Conservation (phyloP, 2,329 filamentous ascomycete species). For the Diaporthe sp. region DNA sequence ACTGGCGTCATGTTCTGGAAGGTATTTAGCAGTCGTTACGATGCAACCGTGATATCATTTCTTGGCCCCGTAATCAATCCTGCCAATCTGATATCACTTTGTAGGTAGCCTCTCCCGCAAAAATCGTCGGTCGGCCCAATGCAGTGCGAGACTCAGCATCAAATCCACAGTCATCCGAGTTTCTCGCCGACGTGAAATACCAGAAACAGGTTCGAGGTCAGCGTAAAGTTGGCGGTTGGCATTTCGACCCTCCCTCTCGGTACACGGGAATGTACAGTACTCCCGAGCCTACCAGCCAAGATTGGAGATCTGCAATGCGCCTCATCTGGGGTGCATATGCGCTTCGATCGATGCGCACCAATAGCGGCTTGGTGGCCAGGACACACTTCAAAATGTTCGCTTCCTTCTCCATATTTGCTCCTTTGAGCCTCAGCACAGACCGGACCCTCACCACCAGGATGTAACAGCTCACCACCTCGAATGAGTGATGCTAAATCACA, state of each 20-base stretch:
- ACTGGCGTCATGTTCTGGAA: constrained; percentile 2
- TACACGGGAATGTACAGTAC: constrained; percentile 22
- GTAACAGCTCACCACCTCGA: constrained; percentile 17
- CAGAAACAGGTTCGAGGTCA: constrained; percentile 4
- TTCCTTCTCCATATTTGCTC: constrained; percentile 8
- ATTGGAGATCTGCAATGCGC: constrained; percentile 31
- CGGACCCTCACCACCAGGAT: constrained; percentile 26
- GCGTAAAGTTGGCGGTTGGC: background rate
- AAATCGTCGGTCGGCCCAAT: background rate
- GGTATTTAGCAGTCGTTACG: background rate
- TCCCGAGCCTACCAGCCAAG: constrained; percentile 23
- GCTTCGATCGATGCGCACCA: constrained; percentile 38
- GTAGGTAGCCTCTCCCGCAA: background rate
- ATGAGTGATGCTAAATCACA: constrained; percentile 20
- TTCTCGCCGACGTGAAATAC: background rate
- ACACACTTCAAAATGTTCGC: background rate
- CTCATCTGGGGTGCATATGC: constrained; percentile 41
- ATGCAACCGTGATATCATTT: constrained; percentile 9
- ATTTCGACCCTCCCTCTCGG: constrained; percentile 32
- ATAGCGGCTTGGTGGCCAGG: constrained; percentile 29
- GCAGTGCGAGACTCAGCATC: background rate
- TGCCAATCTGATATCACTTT: constrained; percentile 1
- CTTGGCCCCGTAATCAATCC: background rate
- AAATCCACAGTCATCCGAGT: background rate
- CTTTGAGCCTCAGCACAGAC: constrained; percentile 29